Evolutionary conservation across 495 filamentous ascomycete species (phyloP), one percentile per base, ranked within the genome.

Genomic region (Bathelium albidoporum): DNA sequence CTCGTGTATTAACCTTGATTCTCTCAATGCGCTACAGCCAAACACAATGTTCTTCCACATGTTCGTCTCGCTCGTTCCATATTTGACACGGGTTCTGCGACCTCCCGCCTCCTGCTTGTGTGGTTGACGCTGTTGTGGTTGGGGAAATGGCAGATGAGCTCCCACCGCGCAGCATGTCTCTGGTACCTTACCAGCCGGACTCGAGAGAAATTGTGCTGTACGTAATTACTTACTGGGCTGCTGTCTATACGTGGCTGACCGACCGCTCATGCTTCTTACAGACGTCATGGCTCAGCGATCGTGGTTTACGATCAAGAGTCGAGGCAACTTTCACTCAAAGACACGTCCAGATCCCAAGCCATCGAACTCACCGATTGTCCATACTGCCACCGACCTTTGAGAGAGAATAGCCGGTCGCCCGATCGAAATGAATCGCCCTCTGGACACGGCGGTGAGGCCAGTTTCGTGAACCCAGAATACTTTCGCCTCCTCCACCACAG

Each of bases 221-320:
- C 41, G 70, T 61, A 12, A 14, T 14, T 11, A 41, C 7, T 14
- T 41, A 29, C 44, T 61, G n/a, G 49, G 36, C 10, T 45, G 1
- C 20, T 16, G 29, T 44, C 28, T 64, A 52, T 26, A 59, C 59
- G 31, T 31, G 28, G 18, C 18, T 44, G 43, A 53, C 16, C 7
- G 44, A 12, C 59, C 7, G 59, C 45, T 67, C 12, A 53, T 59
- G 20, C 49, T 28, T 34, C 16, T 45, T 18, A n/a, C 68, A 97
- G 93, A 32, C 94, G 94, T 66, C 90, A 96, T 73, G 87, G 92
- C 70, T 87, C 94, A 72, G 87, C 91, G 2, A 85, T 98, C 60
- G 95, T 98, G 24, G 84, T 97, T 58, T 91, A 88, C 69, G 92
- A 98, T 74, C 87, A 85, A 44, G 80, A 87, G 52, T 95, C 91